phyloP scores from a whole-genome alignment of 2,329 filamentous ascomycete species.

The Claviceps quebecensis region DNA sequence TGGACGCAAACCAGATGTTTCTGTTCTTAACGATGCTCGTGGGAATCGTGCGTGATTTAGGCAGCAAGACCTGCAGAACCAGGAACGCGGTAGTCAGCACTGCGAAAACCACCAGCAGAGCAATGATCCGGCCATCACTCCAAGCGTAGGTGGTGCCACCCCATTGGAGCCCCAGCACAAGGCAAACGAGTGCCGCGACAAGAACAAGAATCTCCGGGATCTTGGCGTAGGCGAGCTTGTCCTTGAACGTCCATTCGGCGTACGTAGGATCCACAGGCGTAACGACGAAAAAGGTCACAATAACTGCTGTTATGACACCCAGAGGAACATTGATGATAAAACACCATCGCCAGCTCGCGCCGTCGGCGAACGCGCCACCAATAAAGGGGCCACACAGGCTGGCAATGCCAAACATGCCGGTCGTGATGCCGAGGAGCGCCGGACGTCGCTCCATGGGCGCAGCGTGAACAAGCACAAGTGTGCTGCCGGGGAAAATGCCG shows the following conservation, averaged over 20 bases:
- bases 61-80: conserved; percentile 20
- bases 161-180: conserved; percentile 37
- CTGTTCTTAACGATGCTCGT: conserved; percentile 26
- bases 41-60: conserved; percentile 17
- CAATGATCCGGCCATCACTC: conserved; percentile 12
- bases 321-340: conserved; percentile 19
- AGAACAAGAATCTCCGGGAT: conserved; percentile 18
- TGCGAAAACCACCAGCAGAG: conserved; percentile 18
- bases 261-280: conserved; percentile 11
- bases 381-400: background rate
- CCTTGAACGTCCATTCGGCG: background rate
- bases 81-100: conserved; percentile 22
- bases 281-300: conserved; percentile 18
- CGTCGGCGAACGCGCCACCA: conserved; percentile 8
- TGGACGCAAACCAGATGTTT: conserved; percentile 22
- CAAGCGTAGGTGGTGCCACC: conserved; percentile 23
- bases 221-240: conserved; percentile 10
- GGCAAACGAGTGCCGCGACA: conserved; percentile 26
- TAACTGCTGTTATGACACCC: conserved; percentile 9
- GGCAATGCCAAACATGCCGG: background rate
- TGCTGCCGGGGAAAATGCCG: conserved; percentile 27
- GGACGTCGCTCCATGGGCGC: conserved; percentile 11
- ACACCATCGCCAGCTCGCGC: conserved; percentile 16
- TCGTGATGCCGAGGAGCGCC: background rate
- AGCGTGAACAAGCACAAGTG: conserved; percentile 28